Conservation (phyloP, 108 stramenopile species). For the Aurantiochytrium sp. region DNA sequence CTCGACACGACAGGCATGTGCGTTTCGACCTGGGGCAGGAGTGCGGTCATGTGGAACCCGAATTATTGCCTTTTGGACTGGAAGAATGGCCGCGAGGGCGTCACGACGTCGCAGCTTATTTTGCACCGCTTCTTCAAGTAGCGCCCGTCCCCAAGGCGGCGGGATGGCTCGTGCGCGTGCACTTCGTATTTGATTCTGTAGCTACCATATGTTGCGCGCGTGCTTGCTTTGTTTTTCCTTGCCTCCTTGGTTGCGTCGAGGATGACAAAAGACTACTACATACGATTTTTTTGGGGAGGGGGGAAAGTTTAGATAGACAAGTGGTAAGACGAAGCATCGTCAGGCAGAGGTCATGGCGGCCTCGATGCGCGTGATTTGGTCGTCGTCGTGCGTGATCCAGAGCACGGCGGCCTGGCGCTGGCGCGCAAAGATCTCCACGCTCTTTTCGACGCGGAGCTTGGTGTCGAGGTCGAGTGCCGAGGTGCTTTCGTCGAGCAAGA, state of each 20-base stretch:
- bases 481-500: slow-evolving; percentile 69
- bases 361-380: not conserved
- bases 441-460: slow-evolving; percentile 51
- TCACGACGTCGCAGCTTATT: not conserved
- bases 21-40: not conserved
- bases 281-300: no score
- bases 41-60: not conserved
- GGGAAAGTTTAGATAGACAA: no score
- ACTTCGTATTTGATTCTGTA: no score
- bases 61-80: not conserved
- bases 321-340: no score
- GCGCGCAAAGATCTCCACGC: not conserved
- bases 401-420: not conserved
- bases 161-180: no score
- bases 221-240: no score
- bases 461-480: slow-evolving; percentile 58
- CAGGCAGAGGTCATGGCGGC: not conserved
- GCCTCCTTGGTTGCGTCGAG: no score
- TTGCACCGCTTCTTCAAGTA: not conserved
- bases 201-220: no score
- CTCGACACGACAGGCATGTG: not conserved
- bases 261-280: no score
- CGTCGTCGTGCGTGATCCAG: slow-evolving; percentile 11
- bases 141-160: no score
- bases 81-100: not conserved